Evolutionary conservation across 176 grass and related monocot genomes (phyloP).

Genomic region (Pontederia paniculata): DNA sequence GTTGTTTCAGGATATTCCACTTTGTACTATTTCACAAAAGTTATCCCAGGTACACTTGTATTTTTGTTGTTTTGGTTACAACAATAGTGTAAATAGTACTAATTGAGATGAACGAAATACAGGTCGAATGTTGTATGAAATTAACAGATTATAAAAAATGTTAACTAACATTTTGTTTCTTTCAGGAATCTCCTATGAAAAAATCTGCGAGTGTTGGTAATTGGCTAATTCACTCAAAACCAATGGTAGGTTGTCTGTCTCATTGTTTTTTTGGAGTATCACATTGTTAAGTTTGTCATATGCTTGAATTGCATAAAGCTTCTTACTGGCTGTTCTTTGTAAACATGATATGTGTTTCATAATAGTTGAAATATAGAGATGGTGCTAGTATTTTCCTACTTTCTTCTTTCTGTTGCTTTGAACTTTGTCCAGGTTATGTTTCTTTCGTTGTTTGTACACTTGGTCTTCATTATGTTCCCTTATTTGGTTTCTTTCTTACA

Average conservation of each 20-base stretch:
- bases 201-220: conserved; percentile 97
- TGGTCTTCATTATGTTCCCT: neutral
- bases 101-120: too few relatives aligned
- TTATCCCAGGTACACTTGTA: conserved; percentile 47
- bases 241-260: conserved; percentile 45
- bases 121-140: neutral
- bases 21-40: conserved; percentile 38
- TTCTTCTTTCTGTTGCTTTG: too few relatives aligned
- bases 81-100: neutral
- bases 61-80: too few relatives aligned
- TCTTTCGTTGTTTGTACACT: too few relatives aligned
- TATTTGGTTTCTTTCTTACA: neutral
- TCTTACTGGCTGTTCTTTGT: too few relatives aligned
- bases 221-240: conserved; percentile 50
- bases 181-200: conserved; percentile 53
- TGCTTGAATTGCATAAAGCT: too few relatives aligned
- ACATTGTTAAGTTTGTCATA: conserved; percentile 1
- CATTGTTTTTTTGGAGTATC: neutral
- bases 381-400: too few relatives aligned
- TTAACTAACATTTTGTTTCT: conserved; percentile 13
- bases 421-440: too few relatives aligned
- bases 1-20: conserved; percentile 55
- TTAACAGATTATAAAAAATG: neutral
- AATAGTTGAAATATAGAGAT: too few relatives aligned
- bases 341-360: too few relatives aligned